Base-by-base conservation (phyloP, 1,284 basidiomycete species). In the Limonomyces culmigenus region DNA sequence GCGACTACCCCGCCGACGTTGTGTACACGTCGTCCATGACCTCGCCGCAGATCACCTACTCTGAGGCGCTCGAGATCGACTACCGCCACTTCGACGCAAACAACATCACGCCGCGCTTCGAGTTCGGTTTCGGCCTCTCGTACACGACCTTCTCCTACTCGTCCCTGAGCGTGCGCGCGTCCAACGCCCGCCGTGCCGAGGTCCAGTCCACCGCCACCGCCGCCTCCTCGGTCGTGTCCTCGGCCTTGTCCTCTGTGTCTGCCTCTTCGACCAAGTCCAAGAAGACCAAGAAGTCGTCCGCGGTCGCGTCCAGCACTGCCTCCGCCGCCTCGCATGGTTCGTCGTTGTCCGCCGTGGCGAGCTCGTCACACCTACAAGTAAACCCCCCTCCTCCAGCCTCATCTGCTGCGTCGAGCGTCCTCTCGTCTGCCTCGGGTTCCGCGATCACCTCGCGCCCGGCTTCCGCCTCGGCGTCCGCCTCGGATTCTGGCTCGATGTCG, bases 51-150 rank as follows among this genome's bases (percentile, higher is more conserved):
- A 39, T 34, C 5, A 30, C 25, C 17, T 41, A 32, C 29, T 19
- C 18, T 2, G 27, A 29, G 18, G 29, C 59, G 3, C 49, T 75
- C 29, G 50, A 62, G 39, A 66, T 78, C 39, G 74, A 77, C 51
- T 75, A 73, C 45, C 54, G 69, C 11, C 30, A 32, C 16, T 37
- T 32, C 21, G 29, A 37, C 16, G 29, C 36, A 5, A 32, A 18
- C 16, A 44, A 47, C 41, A 70, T 78, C 37, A 52, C 58, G 2
- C 76, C 77, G 3, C 59, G 73, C 19, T 80, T 63, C 46, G 67
- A 69, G 41, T 83, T 78, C 47, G 79, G 78, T 2, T 77, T 60
- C 42, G 71, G 80, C 1, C 50, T 83, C 37, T 73, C 68, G 11
- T 83, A 80, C 51, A 77, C 79, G 10, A 65, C 57, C n/a, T n/a